A percentile compares a stretch with the other conserved stretches of the same genome.
These are phyloP conservation scores for Coprinopsis sp. DNA, from an alignment of 768 basidiomycete species.

Conservation along the genomic window DNA sequence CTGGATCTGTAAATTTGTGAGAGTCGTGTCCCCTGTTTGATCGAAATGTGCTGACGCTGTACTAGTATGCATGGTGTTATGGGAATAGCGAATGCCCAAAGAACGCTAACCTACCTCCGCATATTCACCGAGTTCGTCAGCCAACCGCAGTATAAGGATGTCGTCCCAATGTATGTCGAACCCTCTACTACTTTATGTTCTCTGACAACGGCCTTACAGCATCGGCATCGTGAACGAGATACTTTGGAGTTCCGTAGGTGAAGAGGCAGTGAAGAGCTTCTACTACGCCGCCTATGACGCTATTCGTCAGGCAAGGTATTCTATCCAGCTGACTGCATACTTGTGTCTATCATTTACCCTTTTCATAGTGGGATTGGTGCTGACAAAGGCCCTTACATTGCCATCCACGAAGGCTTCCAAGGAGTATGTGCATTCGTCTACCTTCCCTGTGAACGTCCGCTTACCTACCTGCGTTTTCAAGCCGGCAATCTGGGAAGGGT, in stretches of 20 bases:
- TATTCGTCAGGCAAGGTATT: slow-evolving; percentile 39
- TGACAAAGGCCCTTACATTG: slow-evolving; percentile 50
- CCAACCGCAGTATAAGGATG: slow-evolving; percentile 70
- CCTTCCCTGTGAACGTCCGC: slow-evolving; percentile 1
- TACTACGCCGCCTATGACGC: slow-evolving; percentile 43
- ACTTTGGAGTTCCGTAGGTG: slow-evolving; percentile 53
- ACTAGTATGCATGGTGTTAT: slow-evolving; percentile 69
- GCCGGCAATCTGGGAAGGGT: slow-evolving; percentile 45
- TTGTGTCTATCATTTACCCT: not conserved
- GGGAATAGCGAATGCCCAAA: slow-evolving; percentile 87
- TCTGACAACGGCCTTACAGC: slow-evolving; percentile 19
- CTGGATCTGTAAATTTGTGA: slow-evolving; percentile 63
- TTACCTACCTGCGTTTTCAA: slow-evolving; percentile 14
- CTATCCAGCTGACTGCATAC: slow-evolving; percentile 8
- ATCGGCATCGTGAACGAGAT: slow-evolving; percentile 66
- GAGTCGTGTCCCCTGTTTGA: slow-evolving; percentile 9
- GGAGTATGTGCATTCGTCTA: slow-evolving; percentile 30
- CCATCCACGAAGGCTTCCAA: slow-evolving; percentile 65
- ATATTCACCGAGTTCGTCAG: slow-evolving; percentile 81
- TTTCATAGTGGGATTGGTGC: slow-evolving; percentile 57
- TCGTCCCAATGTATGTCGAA: slow-evolving; percentile 54
- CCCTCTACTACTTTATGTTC: slow-evolving; percentile 1
- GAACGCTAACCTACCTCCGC: slow-evolving; percentile 77
- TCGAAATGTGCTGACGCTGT: slow-evolving; percentile 6
- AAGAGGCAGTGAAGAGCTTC: slow-evolving; percentile 36